phyloP scores from a whole-genome alignment of 1,284 basidiomycete species.

The Melampsora larici-populina region DNA sequence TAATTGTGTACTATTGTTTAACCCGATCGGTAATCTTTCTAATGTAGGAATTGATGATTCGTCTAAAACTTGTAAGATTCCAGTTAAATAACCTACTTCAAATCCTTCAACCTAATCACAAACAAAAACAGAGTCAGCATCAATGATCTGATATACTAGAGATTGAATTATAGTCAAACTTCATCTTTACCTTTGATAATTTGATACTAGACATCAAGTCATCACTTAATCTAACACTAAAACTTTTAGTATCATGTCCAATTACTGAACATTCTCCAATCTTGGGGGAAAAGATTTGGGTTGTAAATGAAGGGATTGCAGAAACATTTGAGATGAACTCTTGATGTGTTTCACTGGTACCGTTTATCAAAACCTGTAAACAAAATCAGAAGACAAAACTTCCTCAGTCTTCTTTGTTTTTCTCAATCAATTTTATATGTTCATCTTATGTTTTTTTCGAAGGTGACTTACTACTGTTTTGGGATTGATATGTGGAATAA shows the following conservation, averaged over 20 bases:
- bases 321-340: slow-evolving; percentile 74
- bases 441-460: neutral
- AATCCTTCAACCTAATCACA: slow-evolving; percentile 83
- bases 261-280: slow-evolving; percentile 75
- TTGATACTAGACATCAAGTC: slow-evolving; percentile 72
- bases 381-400: no score
- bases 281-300: slow-evolving; percentile 77
- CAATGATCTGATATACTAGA: neutral
- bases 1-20: no score
- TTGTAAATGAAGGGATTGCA: slow-evolving; percentile 78
- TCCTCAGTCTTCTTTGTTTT: slow-evolving; percentile 44
- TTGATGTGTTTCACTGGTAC: slow-evolving; percentile 64
- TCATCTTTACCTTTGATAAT: slow-evolving; percentile 81
- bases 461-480: slow-evolving; percentile 71
- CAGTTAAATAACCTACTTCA: slow-evolving; percentile 85
- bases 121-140: neutral
- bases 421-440: neutral
- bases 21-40: slow-evolving; percentile 15
- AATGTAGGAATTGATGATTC: slow-evolving; percentile 64
- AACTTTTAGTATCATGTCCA: slow-evolving; percentile 91
- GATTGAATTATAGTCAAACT: no score
- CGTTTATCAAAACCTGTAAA: slow-evolving; percentile 78
- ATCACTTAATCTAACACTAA: slow-evolving; percentile 89
- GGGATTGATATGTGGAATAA: slow-evolving; percentile 93
- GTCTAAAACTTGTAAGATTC: slow-evolving; percentile 73